Conservation (phyloP, 176 grass and related monocot species). For the Guadua angustifolia region DNA sequence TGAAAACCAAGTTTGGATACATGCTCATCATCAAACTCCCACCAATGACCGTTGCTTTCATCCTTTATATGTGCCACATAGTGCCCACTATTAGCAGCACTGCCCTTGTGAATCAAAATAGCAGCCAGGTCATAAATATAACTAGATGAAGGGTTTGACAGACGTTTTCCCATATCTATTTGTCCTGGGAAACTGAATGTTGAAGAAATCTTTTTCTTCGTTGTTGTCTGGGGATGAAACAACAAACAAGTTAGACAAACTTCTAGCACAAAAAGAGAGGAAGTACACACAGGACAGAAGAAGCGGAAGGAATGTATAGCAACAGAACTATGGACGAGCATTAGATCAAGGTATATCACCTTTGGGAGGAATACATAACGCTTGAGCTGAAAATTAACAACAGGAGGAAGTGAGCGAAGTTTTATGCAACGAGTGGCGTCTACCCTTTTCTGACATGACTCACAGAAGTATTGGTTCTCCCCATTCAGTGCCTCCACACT, state of each 20-base stretch:
- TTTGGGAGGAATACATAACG: conserved; percentile 94
- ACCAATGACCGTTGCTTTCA: conserved; percentile 85
- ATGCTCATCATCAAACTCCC: conserved; percentile 99
- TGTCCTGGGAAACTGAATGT: conserved; percentile 84
- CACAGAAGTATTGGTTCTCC: conserved; percentile 94
- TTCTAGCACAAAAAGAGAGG: conserved; percentile 31
- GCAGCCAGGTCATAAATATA: conserved; percentile 79
- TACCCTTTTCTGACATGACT: conserved; percentile 82
- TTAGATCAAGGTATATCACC: conserved; percentile 51
- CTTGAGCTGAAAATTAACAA: conserved; percentile 95
- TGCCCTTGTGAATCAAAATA: conserved; percentile 98
- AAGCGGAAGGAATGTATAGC: not conserved
- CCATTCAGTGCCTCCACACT: conserved; percentile 82
- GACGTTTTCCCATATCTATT: conserved; percentile 71
- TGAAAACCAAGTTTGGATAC: conserved; percentile 88
- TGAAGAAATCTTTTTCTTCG: conserved; percentile 96
- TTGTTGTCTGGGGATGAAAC: conserved; percentile 75
- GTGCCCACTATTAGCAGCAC: conserved; percentile 93
- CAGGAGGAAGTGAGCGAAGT: conserved; percentile 77
- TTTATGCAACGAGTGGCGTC: conserved; percentile 94
- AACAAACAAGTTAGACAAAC: conserved; percentile 34
- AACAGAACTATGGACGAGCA: conserved; percentile 7
- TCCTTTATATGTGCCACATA: conserved; percentile 99
- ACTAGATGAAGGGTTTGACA: conserved; percentile 62
- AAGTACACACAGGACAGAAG: conserved; percentile 18